A percentile compares a stretch with the other conserved stretches of the same genome.
Conservation (phyloP, 176 grass and related monocot species). For the Olyra latifolia region DNA sequence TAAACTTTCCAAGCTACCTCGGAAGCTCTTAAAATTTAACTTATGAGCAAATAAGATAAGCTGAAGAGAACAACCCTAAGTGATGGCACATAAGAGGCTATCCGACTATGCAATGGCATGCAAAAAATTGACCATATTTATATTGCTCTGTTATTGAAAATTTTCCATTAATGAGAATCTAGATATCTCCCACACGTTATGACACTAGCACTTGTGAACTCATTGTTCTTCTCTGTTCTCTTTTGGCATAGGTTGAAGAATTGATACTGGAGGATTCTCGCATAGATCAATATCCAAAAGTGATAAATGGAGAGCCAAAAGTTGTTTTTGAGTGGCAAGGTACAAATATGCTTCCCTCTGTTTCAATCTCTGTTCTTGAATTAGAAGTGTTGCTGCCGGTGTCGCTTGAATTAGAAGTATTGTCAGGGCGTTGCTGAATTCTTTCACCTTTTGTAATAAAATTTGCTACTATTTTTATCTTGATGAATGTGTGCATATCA, state of each 20-base stretch:
- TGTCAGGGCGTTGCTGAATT: background rate
- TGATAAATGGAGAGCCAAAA: slow-evolving; percentile 90
- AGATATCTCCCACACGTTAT: background rate
- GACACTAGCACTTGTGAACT: background rate
- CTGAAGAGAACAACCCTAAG: no score
- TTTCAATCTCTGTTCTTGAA: background rate
- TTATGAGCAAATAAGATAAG: no score
- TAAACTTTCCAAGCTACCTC: no score
- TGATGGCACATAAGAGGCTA: no score
- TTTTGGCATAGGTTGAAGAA: slow-evolving; percentile 76
- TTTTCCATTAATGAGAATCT: background rate
- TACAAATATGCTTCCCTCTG: slow-evolving; percentile 22
- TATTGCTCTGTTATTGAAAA: background rate
- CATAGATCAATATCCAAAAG: slow-evolving; percentile 86
- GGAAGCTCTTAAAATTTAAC: no score
- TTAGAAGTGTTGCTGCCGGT: background rate
- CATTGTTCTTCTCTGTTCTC: slow-evolving; percentile 5
- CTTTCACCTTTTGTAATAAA: background rate
- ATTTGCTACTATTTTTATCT: background rate
- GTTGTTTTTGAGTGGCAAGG: slow-evolving; percentile 95
- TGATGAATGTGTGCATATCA: background rate
- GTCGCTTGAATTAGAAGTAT: no score
- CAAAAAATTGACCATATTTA: no score
- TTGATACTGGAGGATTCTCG: slow-evolving; percentile 85
- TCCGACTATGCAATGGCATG: no score